Conservation (phyloP, 2,329 filamentous ascomycete species). For the Pezicula rhizophila region DNA sequence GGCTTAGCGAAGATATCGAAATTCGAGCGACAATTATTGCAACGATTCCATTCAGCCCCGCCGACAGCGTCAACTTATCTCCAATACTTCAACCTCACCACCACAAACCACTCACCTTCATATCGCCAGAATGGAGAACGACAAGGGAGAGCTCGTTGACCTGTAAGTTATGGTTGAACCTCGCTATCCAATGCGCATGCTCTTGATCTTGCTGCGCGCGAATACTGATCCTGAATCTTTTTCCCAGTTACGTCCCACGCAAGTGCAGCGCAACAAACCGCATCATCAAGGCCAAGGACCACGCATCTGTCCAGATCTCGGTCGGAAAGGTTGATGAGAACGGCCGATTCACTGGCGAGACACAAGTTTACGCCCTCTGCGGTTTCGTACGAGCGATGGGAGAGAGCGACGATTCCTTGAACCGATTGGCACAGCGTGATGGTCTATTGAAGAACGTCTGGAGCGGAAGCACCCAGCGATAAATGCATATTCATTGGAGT, state of each 20-base stretch:
- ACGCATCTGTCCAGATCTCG: constrained; percentile 95
- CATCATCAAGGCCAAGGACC: constrained; percentile 99
- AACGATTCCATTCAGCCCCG: constrained; percentile 14
- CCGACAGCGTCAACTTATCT: constrained; percentile 25
- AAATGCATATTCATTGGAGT: constrained; percentile 23
- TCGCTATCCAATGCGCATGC: constrained; percentile 9
- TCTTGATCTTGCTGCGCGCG: constrained; percentile 3
- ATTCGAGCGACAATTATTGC: constrained; percentile 6
- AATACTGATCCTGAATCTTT: constrained; percentile 8
- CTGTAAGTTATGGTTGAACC: constrained; percentile 58
- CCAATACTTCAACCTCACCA: constrained; percentile 27
- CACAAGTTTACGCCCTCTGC: constrained; percentile 94
- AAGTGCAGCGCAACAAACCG: constrained; percentile 99
- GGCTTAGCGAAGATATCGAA: background rate
- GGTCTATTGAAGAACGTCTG: constrained; percentile 97
- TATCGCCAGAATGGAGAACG: constrained; percentile 90
- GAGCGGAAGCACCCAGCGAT: constrained; percentile 49
- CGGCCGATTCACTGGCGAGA: constrained; percentile 89
- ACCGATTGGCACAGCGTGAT: constrained; percentile 92
- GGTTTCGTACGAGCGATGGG: constrained; percentile 97
- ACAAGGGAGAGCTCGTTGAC: constrained; percentile 99
- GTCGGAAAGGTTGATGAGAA: constrained; percentile 99
- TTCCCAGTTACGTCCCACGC: constrained; percentile 84
- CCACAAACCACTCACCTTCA: constrained; percentile 18
- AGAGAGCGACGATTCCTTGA: constrained; percentile 94